Conservation (phyloP, 441 rosid species). For the Brassica balearica region DNA sequence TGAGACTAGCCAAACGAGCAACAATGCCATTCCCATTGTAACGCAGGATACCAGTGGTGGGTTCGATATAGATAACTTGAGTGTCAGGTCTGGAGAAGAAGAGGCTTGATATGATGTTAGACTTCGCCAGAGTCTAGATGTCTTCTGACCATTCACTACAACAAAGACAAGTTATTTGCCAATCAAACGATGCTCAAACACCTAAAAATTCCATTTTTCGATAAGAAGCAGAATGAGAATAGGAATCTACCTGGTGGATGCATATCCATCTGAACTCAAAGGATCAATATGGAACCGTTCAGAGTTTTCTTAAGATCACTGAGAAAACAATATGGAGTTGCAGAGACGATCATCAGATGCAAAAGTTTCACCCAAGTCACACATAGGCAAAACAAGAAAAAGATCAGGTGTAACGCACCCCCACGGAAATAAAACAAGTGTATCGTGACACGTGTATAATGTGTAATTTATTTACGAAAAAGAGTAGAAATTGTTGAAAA, state of each 20-base stretch:
- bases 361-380: slow-evolving; percentile 15
- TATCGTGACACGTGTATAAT: neutral
- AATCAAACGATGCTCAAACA: neutral
- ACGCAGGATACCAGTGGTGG: slow-evolving; percentile 74
- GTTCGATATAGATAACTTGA: slow-evolving; percentile 88
- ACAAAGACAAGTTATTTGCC: slow-evolving; percentile 6
- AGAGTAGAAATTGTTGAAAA: neutral
- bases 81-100: slow-evolving; percentile 62
- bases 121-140: slow-evolving; percentile 86
- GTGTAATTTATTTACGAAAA: neutral
- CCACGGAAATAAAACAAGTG: neutral
- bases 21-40: slow-evolving; percentile 26
- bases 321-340: slow-evolving; percentile 4
- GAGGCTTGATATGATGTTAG: slow-evolving; percentile 70
- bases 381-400: too few relatives aligned
- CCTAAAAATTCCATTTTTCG: neutral
- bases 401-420: slow-evolving; percentile 10
- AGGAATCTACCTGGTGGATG: slow-evolving; percentile 49
- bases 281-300: neutral
- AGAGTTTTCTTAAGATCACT: too few relatives aligned
- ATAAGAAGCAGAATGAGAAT: neutral
- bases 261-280: slow-evolving; percentile 57
- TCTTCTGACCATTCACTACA: slow-evolving; percentile 64
- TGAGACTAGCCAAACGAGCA: too few relatives aligned
- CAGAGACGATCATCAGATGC: slow-evolving; percentile 45